Conservation (phyloP, 768 basidiomycete genomes). For the Aureoboletus auriporus region DNA sequence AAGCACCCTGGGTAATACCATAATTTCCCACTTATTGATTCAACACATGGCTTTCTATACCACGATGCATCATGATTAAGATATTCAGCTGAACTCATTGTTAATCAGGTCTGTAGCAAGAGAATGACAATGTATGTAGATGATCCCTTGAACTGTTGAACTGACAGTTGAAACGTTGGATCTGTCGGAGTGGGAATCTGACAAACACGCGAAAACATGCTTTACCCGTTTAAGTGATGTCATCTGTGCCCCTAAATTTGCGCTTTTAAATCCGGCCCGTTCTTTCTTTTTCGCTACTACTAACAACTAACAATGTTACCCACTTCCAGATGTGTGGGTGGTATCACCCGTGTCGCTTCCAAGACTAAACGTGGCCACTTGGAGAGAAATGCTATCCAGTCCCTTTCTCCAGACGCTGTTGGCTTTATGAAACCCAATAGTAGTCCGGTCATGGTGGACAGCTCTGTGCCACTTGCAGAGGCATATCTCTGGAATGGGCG, state of each 20-base stretch:
- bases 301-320: slow-evolving; percentile 10
- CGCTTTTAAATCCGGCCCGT: slow-evolving; percentile 3
- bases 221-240: slow-evolving; percentile 13
- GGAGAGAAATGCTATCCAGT: slow-evolving; percentile 26
- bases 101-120: too few relatives aligned
- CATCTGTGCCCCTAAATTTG: slow-evolving; percentile 6
- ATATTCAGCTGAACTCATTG: too few relatives aligned
- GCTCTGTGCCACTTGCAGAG: too few relatives aligned
- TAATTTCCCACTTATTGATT: not conserved
- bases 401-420: slow-evolving; percentile 30
- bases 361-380: slow-evolving; percentile 36
- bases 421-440: slow-evolving; percentile 35
- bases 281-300: not conserved
- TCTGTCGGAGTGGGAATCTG: too few relatives aligned
- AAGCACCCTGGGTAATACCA: not conserved
- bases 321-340: slow-evolving; percentile 34
- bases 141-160: too few relatives aligned
- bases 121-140: too few relatives aligned
- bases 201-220: too few relatives aligned
- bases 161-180: too few relatives aligned
- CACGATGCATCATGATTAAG: not conserved
- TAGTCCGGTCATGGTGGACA: slow-evolving; percentile 7
- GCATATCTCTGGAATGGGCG: too few relatives aligned
- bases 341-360: slow-evolving; percentile 35
- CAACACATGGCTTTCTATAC: not conserved